Conservation (phyloP, 176 grass and related monocot species). For the Eleusine indica region DNA sequence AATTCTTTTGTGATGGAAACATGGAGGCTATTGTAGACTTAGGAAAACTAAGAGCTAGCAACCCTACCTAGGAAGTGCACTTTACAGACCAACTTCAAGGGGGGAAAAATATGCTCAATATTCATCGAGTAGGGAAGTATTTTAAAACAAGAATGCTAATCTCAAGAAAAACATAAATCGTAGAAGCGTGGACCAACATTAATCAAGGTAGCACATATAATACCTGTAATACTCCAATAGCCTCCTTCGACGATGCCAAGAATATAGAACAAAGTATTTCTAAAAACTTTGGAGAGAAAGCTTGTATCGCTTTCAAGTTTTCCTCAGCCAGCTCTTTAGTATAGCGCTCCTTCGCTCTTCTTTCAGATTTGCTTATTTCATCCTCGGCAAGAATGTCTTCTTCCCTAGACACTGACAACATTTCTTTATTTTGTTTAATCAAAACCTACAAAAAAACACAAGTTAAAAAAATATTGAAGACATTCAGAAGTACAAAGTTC, state of each 20-base stretch:
- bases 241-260: constrained; percentile 62
- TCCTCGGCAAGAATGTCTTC: constrained; percentile 48
- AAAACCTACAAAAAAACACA: constrained; percentile 60
- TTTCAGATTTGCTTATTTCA: constrained; percentile 71
- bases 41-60: not conserved
- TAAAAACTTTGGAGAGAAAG: constrained; percentile 73
- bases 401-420: constrained; percentile 47
- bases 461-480: constrained; percentile 26
- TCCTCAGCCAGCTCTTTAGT: constrained; percentile 66
- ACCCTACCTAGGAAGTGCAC: not conserved
- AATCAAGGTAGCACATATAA: constrained; percentile 14
- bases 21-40: not conserved
- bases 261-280: constrained; percentile 82
- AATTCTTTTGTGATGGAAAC: too few species aligned
- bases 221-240: constrained; percentile 82
- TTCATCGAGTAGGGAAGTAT: not conserved
- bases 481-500: constrained; percentile 24
- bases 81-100: not conserved
- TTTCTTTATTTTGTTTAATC: constrained; percentile 90
- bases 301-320: constrained; percentile 78
- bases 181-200: not conserved
- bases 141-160: constrained; percentile 19
- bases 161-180: not conserved
- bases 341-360: constrained; percentile 63
- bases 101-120: constrained; percentile 2